phyloP scores from a whole-genome alignment of 352 stramenopile species.

The Globisporangium cystogenes region DNA sequence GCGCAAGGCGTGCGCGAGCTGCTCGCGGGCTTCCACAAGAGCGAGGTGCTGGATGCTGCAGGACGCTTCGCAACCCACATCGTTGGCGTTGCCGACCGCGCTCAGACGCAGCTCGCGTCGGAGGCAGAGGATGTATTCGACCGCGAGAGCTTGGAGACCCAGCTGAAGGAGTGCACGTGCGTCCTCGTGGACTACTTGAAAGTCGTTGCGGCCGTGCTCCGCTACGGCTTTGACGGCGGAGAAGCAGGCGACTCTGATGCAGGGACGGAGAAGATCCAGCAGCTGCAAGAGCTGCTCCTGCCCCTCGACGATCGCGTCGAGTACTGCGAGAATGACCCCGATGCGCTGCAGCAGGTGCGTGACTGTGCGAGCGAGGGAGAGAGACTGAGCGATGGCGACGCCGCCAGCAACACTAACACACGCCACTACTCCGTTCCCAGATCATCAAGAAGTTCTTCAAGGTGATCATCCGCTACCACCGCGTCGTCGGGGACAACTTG shows the following conservation, averaged over 20 bases:
- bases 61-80: slow-evolving; percentile 13
- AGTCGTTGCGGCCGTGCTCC: slow-evolving; percentile 8
- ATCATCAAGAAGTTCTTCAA: slow-evolving; percentile 24
- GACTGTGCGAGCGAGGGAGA: neutral
- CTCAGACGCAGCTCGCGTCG: slow-evolving; percentile 5
- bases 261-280: slow-evolving; percentile 7
- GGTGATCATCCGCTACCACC: slow-evolving; percentile 16
- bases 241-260: neutral
- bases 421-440: neutral
- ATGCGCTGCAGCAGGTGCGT: slow-evolving; percentile 14
- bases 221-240: slow-evolving; percentile 3
- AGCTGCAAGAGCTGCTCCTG: slow-evolving; percentile 17
- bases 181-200: slow-evolving; percentile 17
- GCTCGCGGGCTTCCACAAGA: slow-evolving; percentile 2
- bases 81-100: slow-evolving; percentile 3
- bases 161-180: slow-evolving; percentile 9
- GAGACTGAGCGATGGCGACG: neutral
- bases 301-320: slow-evolving; percentile 6
- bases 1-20: slow-evolving; percentile 5
- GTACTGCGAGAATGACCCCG: neutral
- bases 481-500: slow-evolving; percentile 16
- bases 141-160: slow-evolving; percentile 1
- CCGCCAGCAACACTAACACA: too few relatives aligned
- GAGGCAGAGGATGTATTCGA: slow-evolving; percentile 1
- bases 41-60: slow-evolving; percentile 9